These are phyloP conservation scores for Cynanchum wilfordii DNA, from an alignment of 257 asterid genomes.

Conservation along the genomic window DNA sequence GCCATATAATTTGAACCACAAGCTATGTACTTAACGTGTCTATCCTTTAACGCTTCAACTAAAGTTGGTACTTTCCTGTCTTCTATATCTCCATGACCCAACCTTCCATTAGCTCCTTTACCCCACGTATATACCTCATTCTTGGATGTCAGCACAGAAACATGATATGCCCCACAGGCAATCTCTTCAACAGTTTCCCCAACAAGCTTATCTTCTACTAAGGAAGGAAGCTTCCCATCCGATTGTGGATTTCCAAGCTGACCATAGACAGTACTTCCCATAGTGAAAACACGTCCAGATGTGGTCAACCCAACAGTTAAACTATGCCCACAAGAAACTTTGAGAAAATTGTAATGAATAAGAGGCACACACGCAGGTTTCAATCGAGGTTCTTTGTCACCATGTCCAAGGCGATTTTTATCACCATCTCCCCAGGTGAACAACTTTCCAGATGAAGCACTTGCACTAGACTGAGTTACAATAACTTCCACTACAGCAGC, in stretches of 20 bases:
- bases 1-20: conserved; percentile 92
- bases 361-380: conserved; percentile 90
- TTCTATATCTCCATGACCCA: conserved; percentile 92
- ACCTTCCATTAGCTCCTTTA: conserved; percentile 91
- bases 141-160: conserved; percentile 69
- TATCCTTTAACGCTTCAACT: conserved; percentile 76
- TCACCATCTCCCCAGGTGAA: conserved; percentile 99
- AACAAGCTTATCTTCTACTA: conserved; percentile 65
- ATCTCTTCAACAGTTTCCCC: conserved; percentile 70
- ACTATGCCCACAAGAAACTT: conserved; percentile 86
- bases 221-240: conserved; percentile 76
- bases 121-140: conserved; percentile 95
- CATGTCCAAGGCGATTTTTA: conserved; percentile 89
- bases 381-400: conserved; percentile 82
- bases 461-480: conserved; percentile 70
- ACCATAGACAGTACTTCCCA: conserved; percentile 92
- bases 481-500: conserved; percentile 92
- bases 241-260: conserved; percentile 82
- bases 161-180: conserved; percentile 83
- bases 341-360: conserved; percentile 75
- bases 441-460: conserved; percentile 75
- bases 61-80: conserved; percentile 71
- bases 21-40: conserved; percentile 77
- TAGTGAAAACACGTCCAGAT: conserved; percentile 69
- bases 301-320: conserved; percentile 77